These are phyloP conservation scores for Clausena lansium DNA, from an alignment of 345 rosid species.

Conservation along the genomic window DNA sequence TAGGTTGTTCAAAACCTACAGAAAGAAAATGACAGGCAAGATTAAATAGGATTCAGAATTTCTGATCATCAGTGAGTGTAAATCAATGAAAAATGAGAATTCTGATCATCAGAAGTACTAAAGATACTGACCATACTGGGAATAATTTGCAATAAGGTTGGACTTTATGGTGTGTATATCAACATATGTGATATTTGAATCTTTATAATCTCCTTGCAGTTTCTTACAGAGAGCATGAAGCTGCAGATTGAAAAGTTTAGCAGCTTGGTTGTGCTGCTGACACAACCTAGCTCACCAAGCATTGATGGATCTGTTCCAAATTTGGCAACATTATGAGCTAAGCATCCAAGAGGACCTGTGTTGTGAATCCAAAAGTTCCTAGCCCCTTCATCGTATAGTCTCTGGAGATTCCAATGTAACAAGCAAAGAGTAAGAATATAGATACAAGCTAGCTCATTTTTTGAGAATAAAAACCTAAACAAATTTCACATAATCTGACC, in stretches of 20 bases:
- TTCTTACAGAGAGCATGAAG: slow-evolving; percentile 71
- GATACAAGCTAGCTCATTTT: background rate
- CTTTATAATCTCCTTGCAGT: slow-evolving; percentile 55
- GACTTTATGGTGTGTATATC: slow-evolving; percentile 79
- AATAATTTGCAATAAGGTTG: slow-evolving; percentile 64
- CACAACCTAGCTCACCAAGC: slow-evolving; percentile 85
- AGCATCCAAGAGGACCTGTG: slow-evolving; percentile 94
- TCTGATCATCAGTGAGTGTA: no score
- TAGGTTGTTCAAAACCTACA: no score
- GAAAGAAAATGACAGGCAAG: background rate
- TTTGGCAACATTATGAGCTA: slow-evolving; percentile 78
- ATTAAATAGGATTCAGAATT: background rate
- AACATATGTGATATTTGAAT: slow-evolving; percentile 64
- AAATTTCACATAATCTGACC: slow-evolving; percentile 34
- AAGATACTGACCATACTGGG: slow-evolving; percentile 58
- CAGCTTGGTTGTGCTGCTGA: slow-evolving; percentile 79
- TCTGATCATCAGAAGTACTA: background rate
- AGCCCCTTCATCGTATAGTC: slow-evolving; percentile 75
- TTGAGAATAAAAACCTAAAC: background rate
- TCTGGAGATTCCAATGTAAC: slow-evolving; percentile 32
- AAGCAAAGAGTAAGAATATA: background rate
- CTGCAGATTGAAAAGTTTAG: slow-evolving; percentile 80
- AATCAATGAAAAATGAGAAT: background rate
- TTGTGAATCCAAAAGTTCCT: slow-evolving; percentile 93
- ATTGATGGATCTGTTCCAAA: slow-evolving; percentile 79